Evolutionary conservation across 2,329 filamentous ascomycete species (phyloP), one percentile per base, ranked within the genome.

Genomic region (Penicillium carneum): DNA sequence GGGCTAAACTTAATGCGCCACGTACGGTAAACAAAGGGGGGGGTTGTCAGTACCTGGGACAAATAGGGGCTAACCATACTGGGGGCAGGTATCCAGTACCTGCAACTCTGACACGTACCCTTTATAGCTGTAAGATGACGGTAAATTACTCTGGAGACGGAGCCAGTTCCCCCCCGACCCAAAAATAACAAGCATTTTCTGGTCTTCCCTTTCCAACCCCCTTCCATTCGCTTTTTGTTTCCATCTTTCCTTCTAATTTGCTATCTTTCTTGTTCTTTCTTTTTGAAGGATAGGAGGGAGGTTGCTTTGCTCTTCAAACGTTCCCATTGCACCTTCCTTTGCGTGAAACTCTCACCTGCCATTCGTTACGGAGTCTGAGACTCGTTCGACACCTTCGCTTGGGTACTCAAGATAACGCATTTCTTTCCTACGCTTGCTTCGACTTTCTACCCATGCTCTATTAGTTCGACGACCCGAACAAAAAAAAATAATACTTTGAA

Each of bases 211-310:
- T 29, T 31, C 42, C 56, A 59, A 59, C 73, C 64, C 60, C 62
- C 64, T 69, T 60, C 54, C 64, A 63, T 72, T 67, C 62, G 62
- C 67, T 69, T 67, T 62, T 61, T 63, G 62, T 66, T 63, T 66
- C 65, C 62, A 68, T 67, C 64, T 63, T 63, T 67, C 65, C 63
- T 67, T 70, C 65, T 65, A 69, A 69, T 71, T 65, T 59, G 79
- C 74, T 63, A 65, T 59, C 68, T 70, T 70, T 59, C 64, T 65
- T 69, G 66, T 63, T 66, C 64, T 70, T 71, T 64, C 66, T 66
- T 59, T 63, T 64, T 58, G 64, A 59, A 66, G 57, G 60, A 63
- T 56, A 46, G 47, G 31, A 56, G 56, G 49, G 39, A 57, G 61
- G 57, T 58, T 59, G 57, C 14, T 53, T 61, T 43, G 47, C 48